A percentile compares a stretch with the other conserved stretches of the same genome.
phyloP scores from a whole-genome alignment of 805 yeast species.

The Candida manassasensis region DNA sequence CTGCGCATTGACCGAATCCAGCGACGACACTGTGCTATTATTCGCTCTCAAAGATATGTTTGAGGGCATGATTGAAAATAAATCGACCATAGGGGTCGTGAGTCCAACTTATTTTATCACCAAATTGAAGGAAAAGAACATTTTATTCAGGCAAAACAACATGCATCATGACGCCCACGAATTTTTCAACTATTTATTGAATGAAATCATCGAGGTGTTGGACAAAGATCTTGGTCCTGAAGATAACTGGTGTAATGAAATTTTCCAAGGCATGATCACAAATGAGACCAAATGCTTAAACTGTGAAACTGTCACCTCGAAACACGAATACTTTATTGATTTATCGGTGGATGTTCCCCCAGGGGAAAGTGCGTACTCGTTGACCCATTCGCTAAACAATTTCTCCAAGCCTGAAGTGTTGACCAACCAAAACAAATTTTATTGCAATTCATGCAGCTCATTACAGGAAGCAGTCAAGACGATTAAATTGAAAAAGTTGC shows the following conservation, averaged over 20 bases:
- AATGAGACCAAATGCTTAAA: conserved; percentile 86
- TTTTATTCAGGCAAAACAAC: conserved; percentile 70
- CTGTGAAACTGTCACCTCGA: conserved; percentile 76
- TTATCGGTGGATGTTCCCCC: conserved; percentile 79
- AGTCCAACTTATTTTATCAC: conserved; percentile 75
- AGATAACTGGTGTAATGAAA: conserved; percentile 53
- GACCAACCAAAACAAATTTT: conserved; percentile 83
- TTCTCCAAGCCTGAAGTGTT: conserved; percentile 84
- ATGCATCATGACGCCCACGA: conserved; percentile 99
- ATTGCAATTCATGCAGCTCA: conserved; percentile 86
- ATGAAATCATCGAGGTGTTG: conserved; percentile 58
- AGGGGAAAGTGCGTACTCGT: conserved; percentile 51
- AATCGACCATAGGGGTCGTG: conserved; percentile 70
- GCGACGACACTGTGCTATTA: conserved; percentile 26
- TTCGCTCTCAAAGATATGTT: conserved; percentile 80
- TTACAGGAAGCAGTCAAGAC: conserved; percentile 92
- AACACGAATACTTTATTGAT: conserved; percentile 85
- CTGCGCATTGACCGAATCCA: conserved; percentile 42
- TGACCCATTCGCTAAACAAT: conserved; percentile 73
- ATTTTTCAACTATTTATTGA: conserved; percentile 80
- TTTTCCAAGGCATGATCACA: conserved; percentile 81
- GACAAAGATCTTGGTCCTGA: conserved; percentile 30
- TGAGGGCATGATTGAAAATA: conserved; percentile 74
- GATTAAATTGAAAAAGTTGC: conserved; percentile 72
- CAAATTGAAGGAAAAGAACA: conserved; percentile 75